Evolutionary conservation across 2,329 filamentous ascomycete genomes (phyloP), one percentile per base, ranked within the genome.

Genomic region (Aspergillus sp.): DNA sequence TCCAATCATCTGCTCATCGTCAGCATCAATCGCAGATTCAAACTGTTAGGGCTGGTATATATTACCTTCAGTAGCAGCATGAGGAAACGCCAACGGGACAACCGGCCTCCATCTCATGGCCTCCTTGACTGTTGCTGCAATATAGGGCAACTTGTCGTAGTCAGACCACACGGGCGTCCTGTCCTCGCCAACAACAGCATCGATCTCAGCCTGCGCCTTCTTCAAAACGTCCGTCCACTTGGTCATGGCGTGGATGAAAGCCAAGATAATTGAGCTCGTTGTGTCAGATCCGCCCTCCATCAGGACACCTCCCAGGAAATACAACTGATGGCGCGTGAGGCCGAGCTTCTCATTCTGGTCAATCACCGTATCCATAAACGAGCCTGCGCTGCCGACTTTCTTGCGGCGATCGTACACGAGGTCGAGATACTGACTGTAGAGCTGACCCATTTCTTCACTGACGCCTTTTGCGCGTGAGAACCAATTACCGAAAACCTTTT

Each of bases 121-220:
- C 3, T 31, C 27, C 27, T 31, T 31, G 27, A 31, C 27, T 11
- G 27, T 31, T 31, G 27, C 27, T 9, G 77, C 74, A 33, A 85
- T 66, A 62, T 86, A 63, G 1, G 58, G 60, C 17, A 66, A 66
- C 23, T 43, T 33, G 39, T 58, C 54, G 45, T 64, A 61, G 43
- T 70, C 64, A 0, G 75, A 69, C 9, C 74, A 74, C 81, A 80
- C 0, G 82, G 82, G 48, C 81, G 77, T 15, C 77, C 76, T 65
- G 76, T 2, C 64, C 66, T 39, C 69, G 76, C 83, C 4, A 86
- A 72, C 1, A 11, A 84, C 77, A 1, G 71, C 66, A 61, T 84
- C 82, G 4, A 86, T 57, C 63, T 76, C 82, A 21, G 75, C 76
- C 57, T 81, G 79, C 0, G 81, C 76, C 14, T 76, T 77, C 2